These are phyloP conservation scores for Candida tetrigidarum DNA, from an alignment of 1,139 yeast species.

Conservation along the genomic window DNA sequence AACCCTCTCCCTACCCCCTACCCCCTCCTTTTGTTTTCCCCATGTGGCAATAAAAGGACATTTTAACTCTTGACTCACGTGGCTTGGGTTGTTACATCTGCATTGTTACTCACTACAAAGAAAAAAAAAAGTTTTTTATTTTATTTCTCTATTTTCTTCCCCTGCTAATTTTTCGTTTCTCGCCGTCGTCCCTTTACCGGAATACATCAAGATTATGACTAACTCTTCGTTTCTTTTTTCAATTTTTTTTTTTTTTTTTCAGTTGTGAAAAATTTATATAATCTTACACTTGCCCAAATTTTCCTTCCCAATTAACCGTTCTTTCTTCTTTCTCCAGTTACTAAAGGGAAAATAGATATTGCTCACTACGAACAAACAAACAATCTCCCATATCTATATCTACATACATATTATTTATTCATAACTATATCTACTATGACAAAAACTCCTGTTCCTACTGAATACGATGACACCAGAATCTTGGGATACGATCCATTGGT, in stretches of 20 bases:
- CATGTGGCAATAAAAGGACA: too few species aligned
- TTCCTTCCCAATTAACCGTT: not conserved
- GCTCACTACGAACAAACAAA: too few species aligned
- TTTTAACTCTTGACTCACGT: too few species aligned
- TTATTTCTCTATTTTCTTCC: not conserved
- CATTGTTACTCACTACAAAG: too few species aligned
- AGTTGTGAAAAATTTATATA: slow-evolving; percentile 5
- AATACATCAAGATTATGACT: slow-evolving; percentile 2
- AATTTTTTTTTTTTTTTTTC: not conserved
- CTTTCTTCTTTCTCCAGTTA: not conserved
- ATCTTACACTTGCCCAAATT: slow-evolving; percentile 1
- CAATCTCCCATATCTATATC: not conserved
- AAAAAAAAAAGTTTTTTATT: not conserved
- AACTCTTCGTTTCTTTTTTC: slow-evolving; percentile 1
- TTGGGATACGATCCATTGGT: slow-evolving; percentile 94
- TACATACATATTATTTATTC: not conserved
- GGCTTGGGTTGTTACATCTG: too few species aligned
- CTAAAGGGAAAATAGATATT: too few species aligned
- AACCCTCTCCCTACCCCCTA: too few species aligned
- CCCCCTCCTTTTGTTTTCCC: too few species aligned
- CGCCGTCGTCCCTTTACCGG: not conserved
- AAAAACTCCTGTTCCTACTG: slow-evolving; percentile 64
- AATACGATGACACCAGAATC: slow-evolving; percentile 87
- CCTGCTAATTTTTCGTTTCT: not conserved
- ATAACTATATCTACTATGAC: slow-evolving; percentile 27